These are phyloP conservation scores for Pisolithus albus DNA, from an alignment of 768 basidiomycete genomes.

Conservation along the genomic window DNA sequence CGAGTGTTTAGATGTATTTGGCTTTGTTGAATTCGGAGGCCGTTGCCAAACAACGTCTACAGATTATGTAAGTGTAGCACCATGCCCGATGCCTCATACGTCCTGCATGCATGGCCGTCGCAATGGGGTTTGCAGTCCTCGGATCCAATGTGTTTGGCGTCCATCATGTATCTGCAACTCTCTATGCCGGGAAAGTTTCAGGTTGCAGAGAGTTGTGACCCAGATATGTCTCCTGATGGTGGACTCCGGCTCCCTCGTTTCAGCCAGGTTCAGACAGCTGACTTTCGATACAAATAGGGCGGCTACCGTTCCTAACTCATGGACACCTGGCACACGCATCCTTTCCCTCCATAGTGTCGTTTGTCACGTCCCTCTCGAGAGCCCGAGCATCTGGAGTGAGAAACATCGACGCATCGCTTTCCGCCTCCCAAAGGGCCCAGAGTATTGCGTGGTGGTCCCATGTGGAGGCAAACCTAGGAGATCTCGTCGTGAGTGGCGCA, in stretches of 20 bases:
- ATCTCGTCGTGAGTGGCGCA: conserved; percentile 53
- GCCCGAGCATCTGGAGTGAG: conserved; percentile 23
- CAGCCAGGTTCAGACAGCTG: not conserved
- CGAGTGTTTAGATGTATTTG: conserved; percentile 10
- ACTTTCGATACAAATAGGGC: conserved; percentile 37
- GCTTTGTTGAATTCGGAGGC: conserved; percentile 11
- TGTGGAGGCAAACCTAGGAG: conserved; percentile 57
- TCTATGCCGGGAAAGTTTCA: conserved; percentile 62
- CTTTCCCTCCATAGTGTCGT: conserved; percentile 57
- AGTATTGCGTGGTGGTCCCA: conserved; percentile 60
- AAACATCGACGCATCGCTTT: conserved; percentile 46
- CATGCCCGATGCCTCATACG: conserved; percentile 18
- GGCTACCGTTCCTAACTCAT: conserved; percentile 65
- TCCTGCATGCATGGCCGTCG: conserved; percentile 64
- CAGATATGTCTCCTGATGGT: conserved; percentile 72
- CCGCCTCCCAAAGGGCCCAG: conserved; percentile 42
- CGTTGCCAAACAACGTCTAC: conserved; percentile 3
- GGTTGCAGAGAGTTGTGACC: conserved; percentile 55
- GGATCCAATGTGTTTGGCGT: conserved; percentile 59
- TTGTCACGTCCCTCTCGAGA: conserved; percentile 46
- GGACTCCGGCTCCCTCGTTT: conserved; percentile 20
- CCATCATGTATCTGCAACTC: conserved; percentile 63
- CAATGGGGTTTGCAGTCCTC: conserved; percentile 59
- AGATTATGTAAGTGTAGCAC: not conserved
- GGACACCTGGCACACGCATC: conserved; percentile 44